Conservation (phyloP, 2,329 filamentous ascomycete genomes). For the Venturia aucupariae region DNA sequence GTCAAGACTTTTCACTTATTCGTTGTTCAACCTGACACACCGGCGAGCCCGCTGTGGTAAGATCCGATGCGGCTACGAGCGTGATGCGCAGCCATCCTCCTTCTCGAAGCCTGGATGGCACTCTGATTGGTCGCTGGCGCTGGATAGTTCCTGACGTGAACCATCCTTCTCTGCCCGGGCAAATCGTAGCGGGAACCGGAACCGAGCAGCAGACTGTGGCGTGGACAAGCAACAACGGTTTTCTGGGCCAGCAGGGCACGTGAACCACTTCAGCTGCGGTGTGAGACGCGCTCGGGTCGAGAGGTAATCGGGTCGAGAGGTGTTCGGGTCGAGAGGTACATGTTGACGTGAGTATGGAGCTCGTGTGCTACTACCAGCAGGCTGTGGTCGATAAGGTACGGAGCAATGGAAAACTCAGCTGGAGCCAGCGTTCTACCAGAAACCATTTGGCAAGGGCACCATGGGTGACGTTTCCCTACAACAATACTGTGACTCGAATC, state of each 20-base stretch:
- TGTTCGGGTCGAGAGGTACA: neutral
- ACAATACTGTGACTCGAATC: neutral
- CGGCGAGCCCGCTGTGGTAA: neutral
- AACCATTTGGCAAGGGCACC: neutral
- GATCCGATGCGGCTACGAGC: neutral
- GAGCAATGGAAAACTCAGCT: neutral
- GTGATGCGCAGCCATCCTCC: constrained; percentile 7
- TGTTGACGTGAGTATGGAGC: neutral
- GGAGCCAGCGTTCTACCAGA: neutral
- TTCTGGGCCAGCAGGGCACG: neutral
- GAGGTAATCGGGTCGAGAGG: neutral
- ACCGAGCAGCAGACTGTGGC: neutral
- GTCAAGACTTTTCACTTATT: neutral
- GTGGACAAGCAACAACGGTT: constrained; percentile 6
- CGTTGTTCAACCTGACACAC: constrained; percentile 4
- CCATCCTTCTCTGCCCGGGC: neutral
- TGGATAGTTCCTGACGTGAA: constrained; percentile 5
- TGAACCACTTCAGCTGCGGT: constrained; percentile 5
- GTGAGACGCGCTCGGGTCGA: neutral
- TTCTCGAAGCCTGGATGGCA: neutral
- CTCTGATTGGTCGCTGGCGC: constrained; percentile 3
- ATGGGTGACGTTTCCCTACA: neutral
- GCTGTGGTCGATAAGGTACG: no score
- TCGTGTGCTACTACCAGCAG: neutral
- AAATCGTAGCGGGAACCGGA: constrained; percentile 1